phyloP scores from a whole-genome alignment of 305 asterid species.

The Fraxinus greggii region DNA sequence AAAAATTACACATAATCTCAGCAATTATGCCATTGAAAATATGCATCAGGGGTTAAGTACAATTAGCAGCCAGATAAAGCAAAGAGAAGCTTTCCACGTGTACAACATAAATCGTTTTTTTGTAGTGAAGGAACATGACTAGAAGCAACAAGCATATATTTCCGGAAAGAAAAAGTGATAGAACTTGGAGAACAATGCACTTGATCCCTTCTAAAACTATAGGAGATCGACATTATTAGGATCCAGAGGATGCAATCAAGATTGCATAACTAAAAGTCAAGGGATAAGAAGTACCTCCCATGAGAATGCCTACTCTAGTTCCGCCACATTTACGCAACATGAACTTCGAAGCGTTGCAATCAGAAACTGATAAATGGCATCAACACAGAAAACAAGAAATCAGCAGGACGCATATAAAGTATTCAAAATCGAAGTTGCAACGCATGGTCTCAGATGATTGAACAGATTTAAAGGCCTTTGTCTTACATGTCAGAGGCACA shows the following conservation, averaged over 20 bases:
- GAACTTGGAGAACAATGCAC: not conserved
- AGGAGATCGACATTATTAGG: not conserved
- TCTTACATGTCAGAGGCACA: not conserved
- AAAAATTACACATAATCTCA: not conserved
- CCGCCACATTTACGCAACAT: slow-evolving; percentile 50
- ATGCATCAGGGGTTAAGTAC: not conserved
- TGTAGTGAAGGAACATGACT: not conserved
- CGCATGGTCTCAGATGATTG: not conserved
- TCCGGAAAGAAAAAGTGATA: not conserved
- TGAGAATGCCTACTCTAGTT: slow-evolving; percentile 46
- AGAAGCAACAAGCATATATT: not conserved
- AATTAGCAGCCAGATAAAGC: not conserved
- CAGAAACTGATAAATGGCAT: slow-evolving; percentile 36
- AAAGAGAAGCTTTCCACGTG: not conserved
- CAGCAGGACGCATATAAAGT: not conserved
- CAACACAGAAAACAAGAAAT: slow-evolving; percentile 8
- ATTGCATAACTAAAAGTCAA: not conserved
- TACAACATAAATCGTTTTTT: not conserved
- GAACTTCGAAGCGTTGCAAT: slow-evolving; percentile 39
- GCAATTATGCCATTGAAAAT: not conserved
- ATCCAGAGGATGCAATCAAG: not conserved
- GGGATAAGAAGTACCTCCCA: slow-evolving; percentile 54
- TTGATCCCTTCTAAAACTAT: not conserved
- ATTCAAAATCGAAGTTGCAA: not conserved
- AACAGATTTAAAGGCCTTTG: not conserved